phyloP scores from a whole-genome alignment of 2,329 filamentous ascomycete species.

The Berkeleyomyces rouxiae region DNA sequence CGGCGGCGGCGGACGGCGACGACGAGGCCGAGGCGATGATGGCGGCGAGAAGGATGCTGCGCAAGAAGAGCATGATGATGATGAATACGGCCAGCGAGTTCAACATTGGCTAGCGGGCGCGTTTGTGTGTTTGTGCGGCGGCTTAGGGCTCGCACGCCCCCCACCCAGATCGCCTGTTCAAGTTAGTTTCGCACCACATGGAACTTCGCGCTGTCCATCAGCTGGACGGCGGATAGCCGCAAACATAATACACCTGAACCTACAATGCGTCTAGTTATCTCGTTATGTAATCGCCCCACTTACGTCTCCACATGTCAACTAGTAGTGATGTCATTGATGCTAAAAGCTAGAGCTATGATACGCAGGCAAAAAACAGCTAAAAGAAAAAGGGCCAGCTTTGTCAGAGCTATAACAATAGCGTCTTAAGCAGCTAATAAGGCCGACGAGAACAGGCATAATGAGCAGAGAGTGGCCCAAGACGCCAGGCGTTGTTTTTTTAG shows the following conservation, averaged over 20 bases:
- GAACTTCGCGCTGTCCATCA: neutral
- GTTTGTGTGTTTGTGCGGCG: neutral
- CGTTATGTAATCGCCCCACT: too few species aligned
- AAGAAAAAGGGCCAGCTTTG: neutral
- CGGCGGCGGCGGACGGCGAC: constrained; percentile 20
- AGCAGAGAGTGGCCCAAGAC: neutral
- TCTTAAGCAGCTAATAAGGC: neutral
- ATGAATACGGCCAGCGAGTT: constrained; percentile 50
- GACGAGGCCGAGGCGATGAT: constrained; percentile 26
- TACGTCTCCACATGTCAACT: too few species aligned
- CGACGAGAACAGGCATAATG: neutral
- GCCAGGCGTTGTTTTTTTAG: neutral
- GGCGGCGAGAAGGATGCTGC: constrained; percentile 32
- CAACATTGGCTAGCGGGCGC: constrained; percentile 38
- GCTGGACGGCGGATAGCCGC: neutral
- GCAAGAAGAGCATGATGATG: constrained; percentile 47
- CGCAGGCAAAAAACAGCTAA: neutral
- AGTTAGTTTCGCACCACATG: neutral
- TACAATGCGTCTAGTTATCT: too few species aligned
- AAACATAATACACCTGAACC: too few species aligned
- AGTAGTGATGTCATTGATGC: neutral
- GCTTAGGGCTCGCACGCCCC: too few species aligned
- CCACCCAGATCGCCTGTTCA: too few species aligned
- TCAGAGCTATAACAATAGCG: neutral
- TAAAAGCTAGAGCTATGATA: too few species aligned